Percentiles rank a stretch among this genome's conserved stretches.
These are phyloP conservation scores for Aspergillus neoniger DNA, from an alignment of 2,329 filamentous ascomycete genomes.

Conservation along the genomic window DNA sequence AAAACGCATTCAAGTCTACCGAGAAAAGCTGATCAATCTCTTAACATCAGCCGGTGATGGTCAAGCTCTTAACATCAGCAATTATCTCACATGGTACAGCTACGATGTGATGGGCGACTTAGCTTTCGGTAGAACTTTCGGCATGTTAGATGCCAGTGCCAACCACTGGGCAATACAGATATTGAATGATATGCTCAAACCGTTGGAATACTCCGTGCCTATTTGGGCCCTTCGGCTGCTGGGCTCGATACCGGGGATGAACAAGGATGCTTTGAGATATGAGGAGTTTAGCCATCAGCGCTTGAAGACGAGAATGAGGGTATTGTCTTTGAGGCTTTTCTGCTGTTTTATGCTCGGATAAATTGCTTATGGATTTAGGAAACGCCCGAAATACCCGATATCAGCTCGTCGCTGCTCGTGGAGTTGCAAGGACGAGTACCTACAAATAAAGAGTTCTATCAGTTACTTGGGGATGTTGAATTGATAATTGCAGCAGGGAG, in stretches of 20 bases:
- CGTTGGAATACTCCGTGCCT: neutral
- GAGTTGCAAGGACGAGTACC: neutral
- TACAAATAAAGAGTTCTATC: neutral
- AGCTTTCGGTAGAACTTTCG: constrained; percentile 13
- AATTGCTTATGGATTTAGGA: neutral
- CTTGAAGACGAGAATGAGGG: neutral
- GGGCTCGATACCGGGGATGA: neutral
- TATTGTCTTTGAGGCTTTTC: neutral
- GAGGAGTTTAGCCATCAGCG: neutral
- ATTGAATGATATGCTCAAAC: neutral
- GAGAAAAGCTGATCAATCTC: constrained; percentile 36
- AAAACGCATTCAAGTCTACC: constrained; percentile 37
- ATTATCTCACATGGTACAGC: constrained; percentile 35
- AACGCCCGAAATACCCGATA: neutral
- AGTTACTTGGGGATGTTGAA: neutral
- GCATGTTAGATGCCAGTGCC: constrained; percentile 1
- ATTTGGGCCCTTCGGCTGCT: neutral
- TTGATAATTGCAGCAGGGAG: neutral
- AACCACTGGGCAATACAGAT: neutral
- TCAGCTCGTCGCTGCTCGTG: neutral
- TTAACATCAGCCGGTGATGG: constrained; percentile 28
- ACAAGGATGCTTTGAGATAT: neutral
- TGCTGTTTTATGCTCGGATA: too few species aligned
- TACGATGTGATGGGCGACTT: constrained; percentile 23
- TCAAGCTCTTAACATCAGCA: constrained; percentile 38